A percentile compares a stretch with the other conserved stretches of the same genome.
Evolutionary conservation across 306 rosid species (phyloP).

Genomic region (Canavalia ensiformis): DNA sequence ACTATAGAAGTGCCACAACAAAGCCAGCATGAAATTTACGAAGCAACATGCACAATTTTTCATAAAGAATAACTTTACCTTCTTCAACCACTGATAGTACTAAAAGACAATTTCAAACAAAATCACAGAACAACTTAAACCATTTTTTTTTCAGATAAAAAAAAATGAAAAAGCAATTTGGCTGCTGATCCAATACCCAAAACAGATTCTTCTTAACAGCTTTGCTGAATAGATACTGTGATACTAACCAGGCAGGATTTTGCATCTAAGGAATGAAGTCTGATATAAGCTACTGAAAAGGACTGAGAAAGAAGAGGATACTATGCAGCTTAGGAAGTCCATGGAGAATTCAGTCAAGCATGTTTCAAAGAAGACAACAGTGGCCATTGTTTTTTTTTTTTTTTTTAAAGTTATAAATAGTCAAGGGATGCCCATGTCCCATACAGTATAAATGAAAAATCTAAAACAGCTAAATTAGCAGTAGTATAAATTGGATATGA

Average conservation of each 20-base stretch:
- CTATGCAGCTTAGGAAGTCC: not conserved
- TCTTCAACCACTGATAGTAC: not conserved
- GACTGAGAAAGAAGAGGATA: conserved; percentile 1
- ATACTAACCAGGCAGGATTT: conserved; percentile 3
- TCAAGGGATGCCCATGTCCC: not conserved
- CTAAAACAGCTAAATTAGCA: not conserved
- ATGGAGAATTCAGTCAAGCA: conserved; percentile 23
- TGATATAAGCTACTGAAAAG: conserved; percentile 21
- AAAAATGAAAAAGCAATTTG: not conserved
- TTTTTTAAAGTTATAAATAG: not conserved
- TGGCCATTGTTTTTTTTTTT: not conserved
- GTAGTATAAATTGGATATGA: not conserved
- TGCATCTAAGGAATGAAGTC: conserved; percentile 14
- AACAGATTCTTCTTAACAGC: conserved; percentile 13
- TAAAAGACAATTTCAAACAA: not conserved
- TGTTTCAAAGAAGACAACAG: not conserved
- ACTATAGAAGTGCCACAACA: not conserved
- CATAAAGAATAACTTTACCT: conserved; percentile 4
- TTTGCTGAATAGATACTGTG: conserved; percentile 1
- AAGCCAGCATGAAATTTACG: not conserved
- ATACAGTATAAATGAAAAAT: conserved; percentile 11
- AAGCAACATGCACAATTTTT: not conserved
- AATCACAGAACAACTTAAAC: conserved; percentile 7
- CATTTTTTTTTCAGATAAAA: not conserved
- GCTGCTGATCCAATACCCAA: not conserved